Conservation (phyloP, 768 basidiomycete genomes). For the Amanita fuliginea region DNA sequence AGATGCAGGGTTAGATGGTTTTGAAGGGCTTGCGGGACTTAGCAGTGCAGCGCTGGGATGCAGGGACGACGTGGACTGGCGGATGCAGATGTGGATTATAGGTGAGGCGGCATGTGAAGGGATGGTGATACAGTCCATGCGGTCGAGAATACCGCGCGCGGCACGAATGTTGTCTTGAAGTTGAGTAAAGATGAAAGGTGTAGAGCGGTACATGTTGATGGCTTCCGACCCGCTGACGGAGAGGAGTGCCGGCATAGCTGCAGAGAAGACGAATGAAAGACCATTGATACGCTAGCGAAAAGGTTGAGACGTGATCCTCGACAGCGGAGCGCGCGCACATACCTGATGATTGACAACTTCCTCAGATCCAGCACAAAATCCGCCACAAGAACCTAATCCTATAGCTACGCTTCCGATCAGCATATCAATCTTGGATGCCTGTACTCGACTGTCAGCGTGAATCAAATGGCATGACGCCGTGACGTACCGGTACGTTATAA, state of each 20-base stretch:
- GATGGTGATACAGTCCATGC: slow-evolving; percentile 69
- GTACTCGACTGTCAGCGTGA: background rate
- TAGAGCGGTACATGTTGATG: slow-evolving; percentile 65
- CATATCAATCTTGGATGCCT: slow-evolving; percentile 91
- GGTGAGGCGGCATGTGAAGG: slow-evolving; percentile 83
- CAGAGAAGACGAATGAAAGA: slow-evolving; percentile 92
- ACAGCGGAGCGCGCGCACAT: background rate
- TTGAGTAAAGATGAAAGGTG: slow-evolving; percentile 61
- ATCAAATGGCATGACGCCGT: background rate
- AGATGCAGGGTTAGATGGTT: slow-evolving; percentile 37
- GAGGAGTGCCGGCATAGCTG: slow-evolving; percentile 84
- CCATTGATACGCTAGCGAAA: slow-evolving; percentile 82
- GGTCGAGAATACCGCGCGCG: slow-evolving; percentile 74
- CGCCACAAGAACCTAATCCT: slow-evolving; percentile 75
- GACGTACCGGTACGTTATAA: slow-evolving; percentile 83
- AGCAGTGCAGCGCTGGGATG: slow-evolving; percentile 13
- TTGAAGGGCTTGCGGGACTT: slow-evolving; percentile 8
- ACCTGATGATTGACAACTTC: slow-evolving; percentile 87
- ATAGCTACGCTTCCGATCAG: slow-evolving; percentile 85
- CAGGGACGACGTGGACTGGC: slow-evolving; percentile 17
- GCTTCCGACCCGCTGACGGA: slow-evolving; percentile 82
- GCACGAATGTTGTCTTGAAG: slow-evolving; percentile 76
- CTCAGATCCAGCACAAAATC: slow-evolving; percentile 87
- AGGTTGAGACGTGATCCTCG: background rate
- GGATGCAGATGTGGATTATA: slow-evolving; percentile 75